Evolutionary conservation across 1,284 basidiomycete genomes (phyloP), one percentile per base, ranked within the genome.

Genomic region (Moesziomyces antarcticus): DNA sequence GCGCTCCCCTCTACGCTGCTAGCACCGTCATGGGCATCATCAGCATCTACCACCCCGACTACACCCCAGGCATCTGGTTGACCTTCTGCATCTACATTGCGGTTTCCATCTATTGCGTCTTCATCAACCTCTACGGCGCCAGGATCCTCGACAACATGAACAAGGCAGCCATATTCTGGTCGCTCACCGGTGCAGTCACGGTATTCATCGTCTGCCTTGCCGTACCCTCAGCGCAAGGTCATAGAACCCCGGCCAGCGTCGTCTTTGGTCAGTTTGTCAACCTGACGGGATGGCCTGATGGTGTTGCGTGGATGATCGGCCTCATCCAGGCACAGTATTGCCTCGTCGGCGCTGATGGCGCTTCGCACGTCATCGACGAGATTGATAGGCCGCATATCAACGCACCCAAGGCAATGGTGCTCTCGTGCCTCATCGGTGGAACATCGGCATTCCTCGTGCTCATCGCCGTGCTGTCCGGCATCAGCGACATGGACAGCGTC

Each of bases 251-350:
- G 20, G 73, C 59, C n/a, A 60, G 49, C 53, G 72, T 71, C n/a
- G 54, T 72, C 35, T 72, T 75, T 27, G 59, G 56, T 48, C 49
- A 59, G n/a, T 67, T 66, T 25, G 56, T 72, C 63, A 75, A 75
- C 30, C 25, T 59, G 35, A 75, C 73, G 0, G 73, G 73, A 11
- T 75, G 73, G 73, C 59, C 63, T 8, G 56, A 75, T 22, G 73
- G 68, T 4, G 48, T 75, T 9, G 73, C 73, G 6, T 75, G 73
- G 73, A 50, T 67, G 48, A 55, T 75, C 13, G 68, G 73, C 13
- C 65, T 72, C 25, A 58, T 75, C n/a, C 58, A 63, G 47, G 64
- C 73, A n/a, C 73, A 75, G 55, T 75, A 72, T 49, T 60, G 56
- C 22, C 45, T 75, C 5, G 73, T 71, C 1, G 73, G 73, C 16